Evolutionary conservation across 148 eudicot genomes (phyloP).

Genomic region (Chenopodium berlandieri): DNA sequence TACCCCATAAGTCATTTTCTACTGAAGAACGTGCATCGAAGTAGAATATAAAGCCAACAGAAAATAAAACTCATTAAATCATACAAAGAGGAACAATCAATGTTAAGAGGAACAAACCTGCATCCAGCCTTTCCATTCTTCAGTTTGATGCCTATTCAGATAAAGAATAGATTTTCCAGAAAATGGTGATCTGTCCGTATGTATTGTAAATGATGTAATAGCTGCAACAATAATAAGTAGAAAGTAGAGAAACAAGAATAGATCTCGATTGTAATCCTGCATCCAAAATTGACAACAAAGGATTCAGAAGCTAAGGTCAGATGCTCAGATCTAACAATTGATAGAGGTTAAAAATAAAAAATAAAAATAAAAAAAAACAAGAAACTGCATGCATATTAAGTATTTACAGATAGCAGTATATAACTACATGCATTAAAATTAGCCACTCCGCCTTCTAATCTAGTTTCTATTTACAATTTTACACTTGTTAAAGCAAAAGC

Average conservation of each 20-base stretch:
- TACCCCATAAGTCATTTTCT: background rate
- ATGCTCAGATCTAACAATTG: background rate
- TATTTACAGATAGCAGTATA: background rate
- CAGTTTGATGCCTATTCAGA: constrained; percentile 94
- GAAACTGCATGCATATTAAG: background rate
- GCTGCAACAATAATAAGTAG: constrained; percentile 81
- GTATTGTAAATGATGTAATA: constrained; percentile 77
- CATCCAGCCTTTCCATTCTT: constrained; percentile 99
- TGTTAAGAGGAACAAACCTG: constrained; percentile 50
- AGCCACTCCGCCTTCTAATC: background rate
- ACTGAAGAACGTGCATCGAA: background rate
- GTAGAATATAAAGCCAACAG: background rate
- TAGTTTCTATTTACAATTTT: background rate
- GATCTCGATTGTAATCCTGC: constrained; percentile 94
- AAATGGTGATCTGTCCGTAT: constrained; percentile 75
- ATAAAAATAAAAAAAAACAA: background rate
- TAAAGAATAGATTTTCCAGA: constrained; percentile 81
- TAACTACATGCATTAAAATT: background rate
- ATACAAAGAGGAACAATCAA: background rate
- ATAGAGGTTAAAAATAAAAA: background rate
- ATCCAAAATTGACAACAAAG: constrained; percentile 23
- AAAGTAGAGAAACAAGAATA: constrained; percentile 85
- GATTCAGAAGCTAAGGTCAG: background rate
- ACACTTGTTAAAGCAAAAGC: background rate
- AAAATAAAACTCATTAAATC: background rate